Evolutionary conservation across 1,284 basidiomycete genomes (phyloP), one percentile per base, ranked within the genome.

Genomic region (Puccinia horiana): DNA sequence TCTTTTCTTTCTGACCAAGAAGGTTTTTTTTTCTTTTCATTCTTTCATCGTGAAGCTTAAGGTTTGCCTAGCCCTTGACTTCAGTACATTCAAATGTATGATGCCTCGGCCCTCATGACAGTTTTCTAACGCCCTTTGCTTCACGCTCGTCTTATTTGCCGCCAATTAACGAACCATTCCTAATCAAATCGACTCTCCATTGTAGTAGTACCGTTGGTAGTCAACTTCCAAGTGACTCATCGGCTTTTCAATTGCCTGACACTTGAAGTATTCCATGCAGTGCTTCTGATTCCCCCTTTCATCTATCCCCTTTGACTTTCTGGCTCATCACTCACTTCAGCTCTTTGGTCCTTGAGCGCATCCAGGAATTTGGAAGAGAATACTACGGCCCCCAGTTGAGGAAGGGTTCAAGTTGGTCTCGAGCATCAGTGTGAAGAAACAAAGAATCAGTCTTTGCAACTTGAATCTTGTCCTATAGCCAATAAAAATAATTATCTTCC

Each of bases 191-290:
- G 49, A 54, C 20, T 18, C 67, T 80, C 23, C 77, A 69, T 29
- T 37, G 77, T 44, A 80, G 77, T 58, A 80, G 77, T 47, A 80
- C 77, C 20, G 67, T 80, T 35, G 77, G 67, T 37, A 69, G 54
- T 70, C 77, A 69, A 40, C 32, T 67, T 29, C 47, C 26, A 8
- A 65, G 58, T 29, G 26, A 11, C 11, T 35, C 63, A 16, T 35
- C 63, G 26, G 42, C 58, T 65, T 65, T 35, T 52, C 58, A 67
- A 77, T 16, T 44, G 35, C 1, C 61, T 35, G 61, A 67, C n/a
- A 49, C 23, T 44, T 61, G 76, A 52, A 65, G 58, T 32, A 77
- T 58, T 52, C 52, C 67, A n/a, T 44, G 67, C 42, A 65, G 58
- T 29, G 8, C 40, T 35, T 65, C 76, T 35, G 44, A 77, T 65